phyloP scores from a whole-genome alignment of 768 basidiomycete genomes.

The Naganishia vaughanmartiniae region DNA sequence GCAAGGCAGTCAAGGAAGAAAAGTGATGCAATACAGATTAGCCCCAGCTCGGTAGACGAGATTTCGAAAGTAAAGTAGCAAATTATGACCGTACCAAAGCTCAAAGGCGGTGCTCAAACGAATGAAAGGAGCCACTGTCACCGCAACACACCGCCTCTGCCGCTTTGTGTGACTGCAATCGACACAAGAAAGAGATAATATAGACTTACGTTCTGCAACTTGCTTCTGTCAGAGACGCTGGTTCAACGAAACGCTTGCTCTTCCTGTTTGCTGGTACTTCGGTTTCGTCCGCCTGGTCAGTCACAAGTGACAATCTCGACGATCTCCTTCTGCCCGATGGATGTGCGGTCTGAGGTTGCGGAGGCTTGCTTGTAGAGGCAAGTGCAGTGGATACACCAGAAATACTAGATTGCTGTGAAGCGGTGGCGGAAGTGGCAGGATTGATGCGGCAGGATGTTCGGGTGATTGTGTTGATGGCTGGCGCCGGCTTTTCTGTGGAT shows the following conservation, averaged over 20 bases:
- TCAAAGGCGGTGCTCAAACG: not conserved
- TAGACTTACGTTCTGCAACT: not conserved
- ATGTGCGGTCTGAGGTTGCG: not conserved
- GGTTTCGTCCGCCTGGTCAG: not conserved
- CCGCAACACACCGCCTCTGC: not conserved
- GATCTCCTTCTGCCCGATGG: conserved; percentile 11
- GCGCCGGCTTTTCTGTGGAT: not conserved
- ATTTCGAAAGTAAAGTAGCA: not conserved
- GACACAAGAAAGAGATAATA: not conserved
- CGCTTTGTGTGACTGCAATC: not conserved
- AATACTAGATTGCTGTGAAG: conserved; percentile 19
- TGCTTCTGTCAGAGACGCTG: not conserved
- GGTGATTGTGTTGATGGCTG: not conserved
- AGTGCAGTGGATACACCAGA: conserved; percentile 11
- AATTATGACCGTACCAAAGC: not conserved
- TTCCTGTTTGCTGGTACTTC: not conserved
- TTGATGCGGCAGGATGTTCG: not conserved
- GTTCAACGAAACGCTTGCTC: not conserved
- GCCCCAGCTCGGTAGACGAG: not conserved
- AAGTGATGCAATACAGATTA: not conserved
- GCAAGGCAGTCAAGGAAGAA: not conserved
- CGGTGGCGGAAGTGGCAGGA: conserved; percentile 5
- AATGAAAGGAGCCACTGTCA: not conserved
- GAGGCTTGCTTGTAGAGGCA: not conserved
- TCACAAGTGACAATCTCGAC: not conserved